Conservation (phyloP, 2,329 filamentous ascomycete genomes). For the Macrophomina pseudophaseolina region DNA sequence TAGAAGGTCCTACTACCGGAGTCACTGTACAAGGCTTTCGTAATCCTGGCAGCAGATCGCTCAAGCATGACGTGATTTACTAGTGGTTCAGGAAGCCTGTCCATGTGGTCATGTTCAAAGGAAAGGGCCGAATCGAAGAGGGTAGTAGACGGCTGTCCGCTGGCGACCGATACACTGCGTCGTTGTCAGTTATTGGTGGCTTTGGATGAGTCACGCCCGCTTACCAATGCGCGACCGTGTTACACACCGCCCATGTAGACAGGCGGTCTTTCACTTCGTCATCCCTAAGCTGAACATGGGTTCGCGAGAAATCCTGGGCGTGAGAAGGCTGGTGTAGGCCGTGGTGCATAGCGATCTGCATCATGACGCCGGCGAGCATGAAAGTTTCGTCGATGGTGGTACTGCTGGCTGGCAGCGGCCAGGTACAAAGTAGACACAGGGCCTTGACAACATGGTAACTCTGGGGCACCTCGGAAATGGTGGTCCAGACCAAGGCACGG, state of each 20-base stretch:
- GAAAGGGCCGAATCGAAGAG: constrained; percentile 75
- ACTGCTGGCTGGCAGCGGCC: constrained; percentile 82
- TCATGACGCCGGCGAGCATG: constrained; percentile 81
- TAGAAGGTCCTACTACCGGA: constrained; percentile 26
- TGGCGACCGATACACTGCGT: constrained; percentile 75
- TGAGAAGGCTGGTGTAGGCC: constrained; percentile 81
- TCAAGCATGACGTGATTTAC: constrained; percentile 28
- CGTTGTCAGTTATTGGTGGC: constrained; percentile 28
- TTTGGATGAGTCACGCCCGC: constrained; percentile 28
- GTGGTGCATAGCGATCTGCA: constrained; percentile 84
- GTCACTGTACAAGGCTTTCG: constrained; percentile 27
- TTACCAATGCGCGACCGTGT: constrained; percentile 77
- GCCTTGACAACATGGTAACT: constrained; percentile 83
- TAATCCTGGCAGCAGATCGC: constrained; percentile 26
- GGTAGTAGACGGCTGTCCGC: constrained; percentile 79
- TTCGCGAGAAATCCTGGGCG: constrained; percentile 81
- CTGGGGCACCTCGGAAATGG: constrained; percentile 76
- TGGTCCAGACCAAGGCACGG: constrained; percentile 75
- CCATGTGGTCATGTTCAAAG: constrained; percentile 45
- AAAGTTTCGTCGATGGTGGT: constrained; percentile 82
- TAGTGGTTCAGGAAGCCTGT: constrained; percentile 25
- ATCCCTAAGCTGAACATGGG: constrained; percentile 74
- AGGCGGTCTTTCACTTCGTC: constrained; percentile 81
- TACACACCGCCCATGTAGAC: constrained; percentile 83
- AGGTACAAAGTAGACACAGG: constrained; percentile 77